phyloP scores from a whole-genome alignment of 495 filamentous ascomycete genomes.

The Sporormia fimetaria region DNA sequence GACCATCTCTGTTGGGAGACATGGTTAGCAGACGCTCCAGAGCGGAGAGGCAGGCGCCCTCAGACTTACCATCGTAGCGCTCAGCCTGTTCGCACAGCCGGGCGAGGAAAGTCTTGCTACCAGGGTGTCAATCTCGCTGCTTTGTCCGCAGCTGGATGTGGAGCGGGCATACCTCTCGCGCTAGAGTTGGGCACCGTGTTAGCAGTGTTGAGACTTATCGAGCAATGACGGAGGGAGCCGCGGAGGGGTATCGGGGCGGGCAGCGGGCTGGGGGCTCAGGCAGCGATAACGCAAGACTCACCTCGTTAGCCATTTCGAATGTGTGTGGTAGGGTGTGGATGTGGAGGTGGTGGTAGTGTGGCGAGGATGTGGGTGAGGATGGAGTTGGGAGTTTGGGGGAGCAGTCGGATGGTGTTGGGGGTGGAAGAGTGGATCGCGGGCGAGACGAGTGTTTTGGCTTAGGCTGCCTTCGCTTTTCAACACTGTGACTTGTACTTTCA shows the following conservation, averaged over 20 bases:
- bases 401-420: background rate
- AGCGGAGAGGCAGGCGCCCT: constrained; percentile 6
- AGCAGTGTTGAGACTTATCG: constrained; percentile 21
- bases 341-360: constrained; percentile 7
- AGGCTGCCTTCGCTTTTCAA: constrained; percentile 10
- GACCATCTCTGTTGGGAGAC: constrained; percentile 69
- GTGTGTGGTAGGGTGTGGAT: background rate
- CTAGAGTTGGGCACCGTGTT: constrained; percentile 15
- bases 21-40: constrained; percentile 29
- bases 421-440: constrained; percentile 5
- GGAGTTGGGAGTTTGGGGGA: constrained; percentile 3
- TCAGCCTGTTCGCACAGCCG: constrained; percentile 99
- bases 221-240: constrained; percentile 5
- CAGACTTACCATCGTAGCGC: constrained; percentile 86
- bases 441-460: constrained; percentile 1
- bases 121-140: constrained; percentile 15
- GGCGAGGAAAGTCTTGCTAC: constrained; percentile 99
- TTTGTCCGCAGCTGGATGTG: background rate
- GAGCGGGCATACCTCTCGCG: constrained; percentile 20
- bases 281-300: constrained; percentile 25
- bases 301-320: constrained; percentile 29
- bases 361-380: background rate
- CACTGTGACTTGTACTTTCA: constrained; percentile 1
- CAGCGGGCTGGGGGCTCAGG: constrained; percentile 5
- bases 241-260: constrained; percentile 15